Evolutionary conservation across 371 early-diverging fungal species (phyloP).

Genomic region (Vairimorpha necatrix): DNA sequence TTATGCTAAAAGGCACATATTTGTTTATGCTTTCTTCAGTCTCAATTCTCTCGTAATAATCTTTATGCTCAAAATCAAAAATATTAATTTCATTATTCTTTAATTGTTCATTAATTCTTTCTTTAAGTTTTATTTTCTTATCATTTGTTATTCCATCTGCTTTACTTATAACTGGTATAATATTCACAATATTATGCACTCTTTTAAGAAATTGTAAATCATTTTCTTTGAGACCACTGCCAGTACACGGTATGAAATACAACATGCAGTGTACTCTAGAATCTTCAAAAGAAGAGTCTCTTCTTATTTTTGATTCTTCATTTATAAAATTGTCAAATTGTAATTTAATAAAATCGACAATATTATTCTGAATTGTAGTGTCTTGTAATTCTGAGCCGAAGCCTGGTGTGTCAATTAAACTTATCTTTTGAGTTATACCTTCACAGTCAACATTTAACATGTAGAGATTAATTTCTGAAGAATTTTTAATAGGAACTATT

Average conservation of each 20-base stretch:
- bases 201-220: constrained; percentile 61
- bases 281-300: constrained; percentile 62
- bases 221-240: constrained; percentile 54
- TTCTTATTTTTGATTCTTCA: constrained; percentile 63
- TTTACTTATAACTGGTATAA: constrained; percentile 63
- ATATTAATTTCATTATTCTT: constrained; percentile 48
- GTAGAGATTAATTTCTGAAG: constrained; percentile 49
- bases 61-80: constrained; percentile 56
- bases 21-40: constrained; percentile 26
- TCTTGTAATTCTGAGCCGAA: constrained; percentile 50
- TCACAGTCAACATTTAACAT: constrained; percentile 56
- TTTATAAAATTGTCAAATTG: constrained; percentile 59
- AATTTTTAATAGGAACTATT: constrained; percentile 21
- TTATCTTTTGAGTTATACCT: constrained; percentile 51
- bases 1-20: constrained; percentile 32
- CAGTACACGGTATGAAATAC: constrained; percentile 55
- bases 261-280: constrained; percentile 61
- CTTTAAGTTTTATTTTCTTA: constrained; percentile 45
- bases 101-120: constrained; percentile 51
- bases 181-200: constrained; percentile 54
- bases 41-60: neutral
- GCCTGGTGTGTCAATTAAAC: constrained; percentile 59
- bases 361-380: constrained; percentile 42
- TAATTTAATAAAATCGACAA: constrained; percentile 53
- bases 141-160: constrained; percentile 56